Evolutionary conservation across 176 grass and related monocot genomes (phyloP).

Genomic region (Musa schizocarpa): DNA sequence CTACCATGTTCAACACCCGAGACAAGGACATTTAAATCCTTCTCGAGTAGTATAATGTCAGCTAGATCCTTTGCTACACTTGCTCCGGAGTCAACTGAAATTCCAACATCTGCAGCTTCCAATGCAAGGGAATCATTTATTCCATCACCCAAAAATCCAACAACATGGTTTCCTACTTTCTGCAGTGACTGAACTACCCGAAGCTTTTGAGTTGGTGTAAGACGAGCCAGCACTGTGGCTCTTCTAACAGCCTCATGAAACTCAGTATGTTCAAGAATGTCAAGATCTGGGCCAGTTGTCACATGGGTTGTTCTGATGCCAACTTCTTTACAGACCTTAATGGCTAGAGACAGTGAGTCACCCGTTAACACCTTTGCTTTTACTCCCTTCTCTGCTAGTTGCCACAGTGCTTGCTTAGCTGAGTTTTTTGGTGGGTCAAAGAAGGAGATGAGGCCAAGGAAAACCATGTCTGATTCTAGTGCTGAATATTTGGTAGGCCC

Average conservation of each 20-base stretch:
- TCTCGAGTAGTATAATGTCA: slow-evolving; percentile 38
- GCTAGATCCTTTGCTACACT: slow-evolving; percentile 30
- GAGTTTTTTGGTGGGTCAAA: slow-evolving; percentile 39
- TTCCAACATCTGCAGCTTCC: slow-evolving; percentile 36
- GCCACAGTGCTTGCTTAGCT: slow-evolving; percentile 29
- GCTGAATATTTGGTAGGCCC: slow-evolving; percentile 4
- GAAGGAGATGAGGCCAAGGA: slow-evolving; percentile 34
- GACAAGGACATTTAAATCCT: slow-evolving; percentile 39
- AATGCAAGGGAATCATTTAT: slow-evolving; percentile 41
- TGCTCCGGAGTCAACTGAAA: slow-evolving; percentile 36
- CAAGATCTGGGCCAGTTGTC: slow-evolving; percentile 26
- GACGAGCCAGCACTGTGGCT: slow-evolving; percentile 33
- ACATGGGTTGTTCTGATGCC: slow-evolving; percentile 33
- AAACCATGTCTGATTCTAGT: slow-evolving; percentile 33
- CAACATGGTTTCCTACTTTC: slow-evolving; percentile 32
- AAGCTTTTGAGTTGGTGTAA: slow-evolving; percentile 37
- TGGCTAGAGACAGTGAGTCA: slow-evolving; percentile 31
- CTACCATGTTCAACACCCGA: slow-evolving; percentile 30
- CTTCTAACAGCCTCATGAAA: slow-evolving; percentile 31
- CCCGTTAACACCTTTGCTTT: slow-evolving; percentile 38
- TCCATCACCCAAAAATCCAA: slow-evolving; percentile 37
- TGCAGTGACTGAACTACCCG: slow-evolving; percentile 33
- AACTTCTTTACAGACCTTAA: slow-evolving; percentile 37
- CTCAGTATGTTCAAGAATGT: slow-evolving; percentile 20
- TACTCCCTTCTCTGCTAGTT: slow-evolving; percentile 32